phyloP scores from a whole-genome alignment of 768 basidiomycete species.

The Steccherinum ochraceum region DNA sequence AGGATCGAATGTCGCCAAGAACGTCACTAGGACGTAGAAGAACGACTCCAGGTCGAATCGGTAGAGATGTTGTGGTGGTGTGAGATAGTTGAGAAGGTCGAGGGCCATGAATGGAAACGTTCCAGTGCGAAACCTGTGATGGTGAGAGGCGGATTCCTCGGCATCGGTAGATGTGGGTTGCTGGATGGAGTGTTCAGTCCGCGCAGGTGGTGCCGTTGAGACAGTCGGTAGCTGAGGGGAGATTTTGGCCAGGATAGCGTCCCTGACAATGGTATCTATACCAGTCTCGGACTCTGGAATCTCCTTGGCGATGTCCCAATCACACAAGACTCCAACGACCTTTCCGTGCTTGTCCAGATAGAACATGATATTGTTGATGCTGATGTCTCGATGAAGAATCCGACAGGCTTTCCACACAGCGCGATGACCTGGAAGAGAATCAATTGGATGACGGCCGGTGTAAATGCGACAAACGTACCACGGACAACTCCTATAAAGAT shows the following conservation, averaged over 20 bases:
- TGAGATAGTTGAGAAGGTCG: not conserved
- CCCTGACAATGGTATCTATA: not conserved
- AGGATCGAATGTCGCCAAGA: not conserved
- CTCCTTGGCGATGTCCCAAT: not conserved
- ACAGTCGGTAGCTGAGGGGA: no score
- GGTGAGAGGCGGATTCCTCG: not conserved
- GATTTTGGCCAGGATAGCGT: no score
- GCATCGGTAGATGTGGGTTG: not conserved
- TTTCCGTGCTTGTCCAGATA: not conserved
- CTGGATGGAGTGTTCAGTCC: not conserved
- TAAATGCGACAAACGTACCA: no score
- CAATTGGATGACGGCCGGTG: no score
- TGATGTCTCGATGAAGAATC: not conserved
- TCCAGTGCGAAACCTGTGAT: not conserved
- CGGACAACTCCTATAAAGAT: not conserved
- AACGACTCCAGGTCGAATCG: constrained; percentile 8
- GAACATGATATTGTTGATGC: not conserved
- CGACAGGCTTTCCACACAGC: not conserved
- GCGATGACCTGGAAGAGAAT: not conserved
- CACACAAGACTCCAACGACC: not conserved
- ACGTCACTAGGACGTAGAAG: not conserved
- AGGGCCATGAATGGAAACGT: constrained; percentile 5
- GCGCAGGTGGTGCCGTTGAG: not conserved
- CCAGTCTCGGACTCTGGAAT: not conserved
- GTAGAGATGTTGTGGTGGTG: constrained; percentile 1